Evolutionary conservation across 2,329 filamentous ascomycete species (phyloP).

Genomic region (Aspergillus tubingensis): DNA sequence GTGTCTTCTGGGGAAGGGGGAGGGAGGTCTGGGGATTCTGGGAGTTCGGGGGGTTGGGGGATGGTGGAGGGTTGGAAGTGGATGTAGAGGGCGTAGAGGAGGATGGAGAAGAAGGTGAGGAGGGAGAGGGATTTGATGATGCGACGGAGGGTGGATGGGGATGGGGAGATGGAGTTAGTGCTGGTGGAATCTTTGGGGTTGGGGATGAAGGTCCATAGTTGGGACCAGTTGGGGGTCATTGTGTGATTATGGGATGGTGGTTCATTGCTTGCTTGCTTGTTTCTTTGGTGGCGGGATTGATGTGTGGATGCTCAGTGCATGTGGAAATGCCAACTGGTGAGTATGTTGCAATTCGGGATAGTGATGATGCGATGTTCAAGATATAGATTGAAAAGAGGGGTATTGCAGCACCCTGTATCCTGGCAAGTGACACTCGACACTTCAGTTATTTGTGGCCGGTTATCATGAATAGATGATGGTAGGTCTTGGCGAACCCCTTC

Average conservation of each 20-base stretch:
- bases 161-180: neutral
- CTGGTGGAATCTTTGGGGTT: neutral
- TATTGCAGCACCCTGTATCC: no score
- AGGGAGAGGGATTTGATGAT: neutral
- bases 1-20: neutral
- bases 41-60: neutral
- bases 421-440: no score
- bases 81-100: neutral
- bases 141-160: neutral
- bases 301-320: neutral
- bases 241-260: neutral
- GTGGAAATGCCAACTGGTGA: neutral
- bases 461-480: no score
- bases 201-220: no score
- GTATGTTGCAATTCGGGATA: neutral
- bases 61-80: neutral
- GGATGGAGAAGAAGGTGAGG: neutral
- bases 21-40: neutral
- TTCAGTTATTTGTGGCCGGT: no score
- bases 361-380: no score
- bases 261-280: neutral
- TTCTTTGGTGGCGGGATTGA: neutral
- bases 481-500: no score
- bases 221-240: neutral
- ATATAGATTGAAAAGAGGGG: no score